Evolutionary conservation across 345 rosid species (phyloP), one percentile per base, ranked within the genome.

Genomic region (Populus deltoides): DNA sequence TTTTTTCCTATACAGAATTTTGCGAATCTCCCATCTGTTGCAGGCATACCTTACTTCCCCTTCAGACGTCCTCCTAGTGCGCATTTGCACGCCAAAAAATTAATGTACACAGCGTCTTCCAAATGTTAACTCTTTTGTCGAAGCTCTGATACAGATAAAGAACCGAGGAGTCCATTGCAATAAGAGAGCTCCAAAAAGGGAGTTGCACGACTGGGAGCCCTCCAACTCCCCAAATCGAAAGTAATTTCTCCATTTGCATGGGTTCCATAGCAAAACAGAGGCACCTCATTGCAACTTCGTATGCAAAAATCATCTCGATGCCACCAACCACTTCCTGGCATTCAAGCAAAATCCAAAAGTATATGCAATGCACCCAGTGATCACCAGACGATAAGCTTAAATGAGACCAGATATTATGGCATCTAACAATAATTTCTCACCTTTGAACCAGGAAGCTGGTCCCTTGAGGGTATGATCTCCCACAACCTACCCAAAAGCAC

Each of bases 1-100:
- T n/a, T 66, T 72, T 71, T 66, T 68, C 59, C 82, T 86, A 55
- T 79, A 83, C 83, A 81, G 72, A 85, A 73, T 45, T 62, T 70
- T 49, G 9, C 3, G 49, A 25, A 9, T 33, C 62, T 6, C 67
- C 71, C 79, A 33, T 36, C 20, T 33, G 71, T 66, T 45, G 62
- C n/a, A 69, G 76, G 67, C 41, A 76, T 47, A 22, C 63, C 71
- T 65, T 41, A 66, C 75, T 72, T 63, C 29, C 36, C 67, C 13
- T 55, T 25, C 45, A 24, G 68, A 57, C 12, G 29, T 24, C 61
- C n/a, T 74, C 33, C 71, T 35, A 20, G 41, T 6, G 72, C 72
- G 72, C 72, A 82, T 29, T 59, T 45, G 68, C 51, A 71, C 10
- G 59, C 33, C 45, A 75, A 51, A 72, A 57, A 43, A 10, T 43